Evolutionary conservation across 2,329 filamentous ascomycete species (phyloP), one percentile per base, ranked within the genome.

Genomic region (Fusarium metavorans): DNA sequence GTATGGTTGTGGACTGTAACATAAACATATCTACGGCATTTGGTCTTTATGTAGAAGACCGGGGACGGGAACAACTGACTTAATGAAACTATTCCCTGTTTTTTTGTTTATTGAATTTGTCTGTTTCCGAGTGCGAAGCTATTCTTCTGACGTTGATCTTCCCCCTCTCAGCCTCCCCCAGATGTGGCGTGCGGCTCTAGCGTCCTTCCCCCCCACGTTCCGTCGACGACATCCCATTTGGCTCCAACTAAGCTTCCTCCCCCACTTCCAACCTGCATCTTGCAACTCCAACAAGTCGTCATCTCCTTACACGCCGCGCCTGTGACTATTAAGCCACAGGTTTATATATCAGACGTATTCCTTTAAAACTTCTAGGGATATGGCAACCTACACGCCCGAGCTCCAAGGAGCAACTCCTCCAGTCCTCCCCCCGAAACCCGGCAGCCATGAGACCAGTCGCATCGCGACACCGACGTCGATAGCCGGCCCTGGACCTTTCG

Each of bases 351-450:
- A 39, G 20, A 41, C 9, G 30, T 23, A 39, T 7, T 20, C 18
- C 8, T 52, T 8, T 11, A 10, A 27, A 2, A 30, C 48, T 50
- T 50, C 45, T n/a, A 2, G 9, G 37, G 23, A 60, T 48, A 83
- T 82, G 81, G 70, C 79, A 20, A 81, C 74, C 78, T 79, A 78
- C 60, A 75, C 79, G 3, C 67, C 79, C 23, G 81, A 81, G 30
- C 64, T 74, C 6, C 79, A 78, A 60, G 75, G 71, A 64, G 78
- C 77, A 18, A 82, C 82, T 6, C 92, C 93, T 30, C 93, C 93
- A 0, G 88, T 91, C 10, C 92, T 92, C 18, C 93, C 93, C 2
- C 93, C 93, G 1, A 95, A 95, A 80, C 91, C 92, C 18, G 88
- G 86, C 76, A 92, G 89, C 82, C 92, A 92, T 81, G 92, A 94